phyloP scores from a whole-genome alignment of 2,329 filamentous ascomycete species.

The Penicillium sp. region DNA sequence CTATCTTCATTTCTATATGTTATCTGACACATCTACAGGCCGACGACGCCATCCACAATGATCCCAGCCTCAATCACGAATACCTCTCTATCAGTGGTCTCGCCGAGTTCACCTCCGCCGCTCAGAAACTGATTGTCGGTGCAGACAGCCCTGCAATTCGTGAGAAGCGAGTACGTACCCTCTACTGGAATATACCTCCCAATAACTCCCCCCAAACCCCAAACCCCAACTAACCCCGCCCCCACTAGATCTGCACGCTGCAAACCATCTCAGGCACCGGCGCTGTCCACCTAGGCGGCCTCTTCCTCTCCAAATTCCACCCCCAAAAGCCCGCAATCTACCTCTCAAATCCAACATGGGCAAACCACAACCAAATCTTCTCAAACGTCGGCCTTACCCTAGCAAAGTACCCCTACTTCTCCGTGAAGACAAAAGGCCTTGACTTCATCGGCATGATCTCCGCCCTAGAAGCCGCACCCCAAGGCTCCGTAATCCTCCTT shows the following conservation, averaged over 20 bases:
- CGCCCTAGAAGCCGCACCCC: slow-evolving; percentile 67
- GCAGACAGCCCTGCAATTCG: slow-evolving; percentile 73
- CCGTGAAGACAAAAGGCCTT: slow-evolving; percentile 80
- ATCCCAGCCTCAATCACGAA: slow-evolving; percentile 93
- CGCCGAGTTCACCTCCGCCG: slow-evolving; percentile 78
- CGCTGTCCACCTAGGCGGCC: slow-evolving; percentile 85
- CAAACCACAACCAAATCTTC: slow-evolving; percentile 99
- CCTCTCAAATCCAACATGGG: slow-evolving; percentile 94
- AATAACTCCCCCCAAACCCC: neutral
- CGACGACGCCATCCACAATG: slow-evolving; percentile 81
- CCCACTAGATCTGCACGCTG: slow-evolving; percentile 62
- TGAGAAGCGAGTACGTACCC: slow-evolving; percentile 67
- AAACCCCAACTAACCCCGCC: neutral
- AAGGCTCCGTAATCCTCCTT: slow-evolving; percentile 81
- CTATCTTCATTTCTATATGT: neutral
- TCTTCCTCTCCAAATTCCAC: slow-evolving; percentile 94
- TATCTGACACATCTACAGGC: slow-evolving; percentile 57
- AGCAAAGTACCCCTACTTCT: slow-evolving; percentile 91
- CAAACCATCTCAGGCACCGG: slow-evolving; percentile 98
- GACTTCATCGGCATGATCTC: slow-evolving; percentile 87
- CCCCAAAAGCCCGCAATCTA: slow-evolving; percentile 69
- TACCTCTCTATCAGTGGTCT: slow-evolving; percentile 96
- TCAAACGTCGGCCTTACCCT: slow-evolving; percentile 77
- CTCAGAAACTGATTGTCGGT: slow-evolving; percentile 86
- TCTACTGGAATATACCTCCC: neutral